These are phyloP conservation scores for Iodosphaeria phyllophila DNA, from an alignment of 2,329 filamentous ascomycete species.

Conservation along the genomic window DNA sequence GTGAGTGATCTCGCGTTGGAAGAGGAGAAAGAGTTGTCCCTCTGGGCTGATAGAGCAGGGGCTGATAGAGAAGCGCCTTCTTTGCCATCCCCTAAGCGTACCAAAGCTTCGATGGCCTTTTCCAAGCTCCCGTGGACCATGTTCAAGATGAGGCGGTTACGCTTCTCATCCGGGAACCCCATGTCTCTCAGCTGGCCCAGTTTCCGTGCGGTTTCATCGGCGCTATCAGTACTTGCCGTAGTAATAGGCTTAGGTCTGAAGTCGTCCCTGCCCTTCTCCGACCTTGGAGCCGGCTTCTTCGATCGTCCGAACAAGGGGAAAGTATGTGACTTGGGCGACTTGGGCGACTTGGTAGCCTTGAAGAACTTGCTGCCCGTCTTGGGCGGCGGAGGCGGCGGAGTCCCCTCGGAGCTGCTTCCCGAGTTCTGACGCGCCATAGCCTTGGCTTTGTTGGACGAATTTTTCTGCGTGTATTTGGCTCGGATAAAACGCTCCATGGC, in stretches of 20 bases:
- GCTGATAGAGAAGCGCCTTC: slow-evolving; percentile 26
- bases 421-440: too few species aligned
- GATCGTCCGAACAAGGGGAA: slow-evolving; percentile 43
- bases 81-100: slow-evolving; percentile 70
- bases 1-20: slow-evolving; percentile 30
- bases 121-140: slow-evolving; percentile 73
- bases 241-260: slow-evolving; percentile 47
- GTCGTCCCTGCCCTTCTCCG: too few species aligned
- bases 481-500: slow-evolving; percentile 92
- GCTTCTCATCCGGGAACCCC: slow-evolving; percentile 73
- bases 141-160: slow-evolving; percentile 66
- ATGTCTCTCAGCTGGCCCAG: slow-evolving; percentile 65
- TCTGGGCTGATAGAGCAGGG: slow-evolving; percentile 26
- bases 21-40: slow-evolving; percentile 18
- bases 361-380: slow-evolving; percentile 44
- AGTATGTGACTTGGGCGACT: too few species aligned
- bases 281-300: slow-evolving; percentile 26
- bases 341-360: slow-evolving; percentile 46
- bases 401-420: slow-evolving; percentile 30
- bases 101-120: slow-evolving; percentile 66
- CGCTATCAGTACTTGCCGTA: slow-evolving; percentile 37
- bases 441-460: too few species aligned
- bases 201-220: slow-evolving; percentile 55
- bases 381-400: slow-evolving; percentile 40
- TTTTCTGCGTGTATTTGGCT: slow-evolving; percentile 65